Evolutionary conservation across 495 filamentous ascomycete genomes (phyloP).

Genomic region (Pseudoneurospora amorphoporcata): DNA sequence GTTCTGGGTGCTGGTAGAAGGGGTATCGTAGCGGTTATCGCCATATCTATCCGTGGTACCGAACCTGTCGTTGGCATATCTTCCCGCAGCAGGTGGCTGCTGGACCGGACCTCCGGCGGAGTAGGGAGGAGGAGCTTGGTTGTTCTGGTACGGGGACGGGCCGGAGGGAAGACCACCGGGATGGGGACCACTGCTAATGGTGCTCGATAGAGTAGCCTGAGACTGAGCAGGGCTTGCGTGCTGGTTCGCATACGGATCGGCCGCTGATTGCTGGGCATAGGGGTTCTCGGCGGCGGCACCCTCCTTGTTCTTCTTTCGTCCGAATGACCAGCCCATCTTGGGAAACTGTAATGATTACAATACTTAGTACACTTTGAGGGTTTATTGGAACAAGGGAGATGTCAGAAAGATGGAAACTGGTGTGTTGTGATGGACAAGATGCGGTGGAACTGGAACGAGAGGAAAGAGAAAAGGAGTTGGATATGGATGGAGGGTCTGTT

Average conservation of each 20-base stretch:
- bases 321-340: constrained; percentile 11
- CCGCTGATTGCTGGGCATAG: constrained; percentile 53
- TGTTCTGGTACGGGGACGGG: constrained; percentile 5
- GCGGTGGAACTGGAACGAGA: not conserved
- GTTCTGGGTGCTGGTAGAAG: constrained; percentile 9
- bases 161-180: constrained; percentile 8
- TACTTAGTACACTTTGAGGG: not conserved
- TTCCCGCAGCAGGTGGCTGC: constrained; percentile 16
- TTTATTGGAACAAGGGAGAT: not conserved
- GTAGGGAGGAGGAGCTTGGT: constrained; percentile 10
- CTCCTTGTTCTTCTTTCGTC: constrained; percentile 43
- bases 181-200: constrained; percentile 6
- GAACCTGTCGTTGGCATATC: constrained; percentile 51
- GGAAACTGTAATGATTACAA: not conserved
- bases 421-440: not conserved
- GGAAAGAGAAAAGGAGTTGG: not conserved
- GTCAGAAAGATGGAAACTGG: not conserved
- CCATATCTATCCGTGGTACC: constrained; percentile 58
- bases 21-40: constrained; percentile 47
- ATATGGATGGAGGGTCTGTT: not conserved
- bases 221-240: constrained; percentile 26
- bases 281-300: constrained; percentile 49
- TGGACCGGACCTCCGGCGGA: not conserved
- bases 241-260: constrained; percentile 52
- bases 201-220: not conserved